Conservation (phyloP, 2,329 filamentous ascomycete genomes). For the Simplicillium sp. region DNA sequence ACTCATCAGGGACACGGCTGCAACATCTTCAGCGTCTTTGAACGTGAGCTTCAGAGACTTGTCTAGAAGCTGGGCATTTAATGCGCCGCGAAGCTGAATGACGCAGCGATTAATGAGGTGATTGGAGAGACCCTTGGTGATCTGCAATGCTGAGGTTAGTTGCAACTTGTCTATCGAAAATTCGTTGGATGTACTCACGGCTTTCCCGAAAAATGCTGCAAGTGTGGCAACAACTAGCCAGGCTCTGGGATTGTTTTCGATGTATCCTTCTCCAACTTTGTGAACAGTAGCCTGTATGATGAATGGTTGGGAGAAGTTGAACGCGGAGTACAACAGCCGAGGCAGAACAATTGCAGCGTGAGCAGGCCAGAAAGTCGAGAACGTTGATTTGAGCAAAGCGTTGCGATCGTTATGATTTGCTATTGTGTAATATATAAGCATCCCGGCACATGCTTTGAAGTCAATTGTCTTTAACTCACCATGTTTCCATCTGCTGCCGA, state of each 20-base stretch:
- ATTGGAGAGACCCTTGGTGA: neutral
- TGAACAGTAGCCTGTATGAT: too few relatives aligned
- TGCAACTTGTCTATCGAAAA: neutral
- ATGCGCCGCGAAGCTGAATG: neutral
- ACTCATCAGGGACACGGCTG: neutral
- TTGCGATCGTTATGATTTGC: too few relatives aligned
- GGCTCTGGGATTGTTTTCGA: too few relatives aligned
- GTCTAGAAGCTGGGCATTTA: neutral
- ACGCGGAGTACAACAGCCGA: conserved; percentile 1
- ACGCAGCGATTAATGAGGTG: neutral
- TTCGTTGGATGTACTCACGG: neutral
- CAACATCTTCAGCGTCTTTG: neutral
- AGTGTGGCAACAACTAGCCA: too few relatives aligned
- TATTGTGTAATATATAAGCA: neutral
- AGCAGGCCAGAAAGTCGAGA: too few relatives aligned
- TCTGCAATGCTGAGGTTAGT: neutral
- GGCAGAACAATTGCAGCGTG: too few relatives aligned
- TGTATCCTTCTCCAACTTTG: too few relatives aligned
- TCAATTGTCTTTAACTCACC: neutral
- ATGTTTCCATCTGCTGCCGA: neutral
- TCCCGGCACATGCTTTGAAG: neutral
- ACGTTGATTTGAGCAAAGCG: too few relatives aligned
- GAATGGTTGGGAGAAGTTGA: too few relatives aligned
- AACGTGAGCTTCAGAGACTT: neutral
- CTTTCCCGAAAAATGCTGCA: too few relatives aligned